These are phyloP conservation scores for Trichoderma atroviride DNA, from an alignment of 2,329 filamentous ascomycete genomes.

Conservation along the genomic window DNA sequence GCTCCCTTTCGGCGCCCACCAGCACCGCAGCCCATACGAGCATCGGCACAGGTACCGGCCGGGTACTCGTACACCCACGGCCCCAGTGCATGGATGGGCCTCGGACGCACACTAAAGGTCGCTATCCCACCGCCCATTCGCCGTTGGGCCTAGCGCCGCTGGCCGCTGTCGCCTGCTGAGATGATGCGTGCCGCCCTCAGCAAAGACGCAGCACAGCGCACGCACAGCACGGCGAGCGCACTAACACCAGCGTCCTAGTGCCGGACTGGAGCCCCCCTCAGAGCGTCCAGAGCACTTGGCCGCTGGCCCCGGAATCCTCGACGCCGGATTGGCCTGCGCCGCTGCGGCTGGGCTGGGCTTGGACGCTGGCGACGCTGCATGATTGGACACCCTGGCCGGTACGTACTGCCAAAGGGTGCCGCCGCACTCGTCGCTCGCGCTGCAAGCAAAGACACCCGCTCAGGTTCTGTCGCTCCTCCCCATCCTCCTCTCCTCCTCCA, in stretches of 20 bases:
- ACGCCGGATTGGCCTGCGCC: slow-evolving; percentile 21
- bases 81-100: slow-evolving; percentile 28
- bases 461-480: slow-evolving; percentile 43
- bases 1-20: neutral
- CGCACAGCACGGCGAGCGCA: neutral
- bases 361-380: slow-evolving; percentile 16
- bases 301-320: slow-evolving; percentile 20
- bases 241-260: neutral
- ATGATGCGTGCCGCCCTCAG: slow-evolving; percentile 21
- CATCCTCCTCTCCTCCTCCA: slow-evolving; percentile 41
- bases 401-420: slow-evolving; percentile 34
- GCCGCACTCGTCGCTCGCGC: slow-evolving; percentile 31
- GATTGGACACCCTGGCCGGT: slow-evolving; percentile 29
- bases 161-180: slow-evolving; percentile 22
- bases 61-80: slow-evolving; percentile 23
- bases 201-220: neutral
- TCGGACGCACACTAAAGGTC: slow-evolving; percentile 38
- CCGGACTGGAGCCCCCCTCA: slow-evolving; percentile 20
- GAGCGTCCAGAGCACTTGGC: neutral
- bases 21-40: neutral
- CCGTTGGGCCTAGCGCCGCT: slow-evolving; percentile 42
- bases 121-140: slow-evolving; percentile 42
- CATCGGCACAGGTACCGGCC: neutral
- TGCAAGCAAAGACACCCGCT: slow-evolving; percentile 37
- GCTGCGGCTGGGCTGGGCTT: slow-evolving; percentile 24